Percentiles rank a stretch among this genome's conserved stretches.
Evolutionary conservation across 2,329 filamentous ascomycete genomes (phyloP).

Genomic region (Rosellinia necatrix): DNA sequence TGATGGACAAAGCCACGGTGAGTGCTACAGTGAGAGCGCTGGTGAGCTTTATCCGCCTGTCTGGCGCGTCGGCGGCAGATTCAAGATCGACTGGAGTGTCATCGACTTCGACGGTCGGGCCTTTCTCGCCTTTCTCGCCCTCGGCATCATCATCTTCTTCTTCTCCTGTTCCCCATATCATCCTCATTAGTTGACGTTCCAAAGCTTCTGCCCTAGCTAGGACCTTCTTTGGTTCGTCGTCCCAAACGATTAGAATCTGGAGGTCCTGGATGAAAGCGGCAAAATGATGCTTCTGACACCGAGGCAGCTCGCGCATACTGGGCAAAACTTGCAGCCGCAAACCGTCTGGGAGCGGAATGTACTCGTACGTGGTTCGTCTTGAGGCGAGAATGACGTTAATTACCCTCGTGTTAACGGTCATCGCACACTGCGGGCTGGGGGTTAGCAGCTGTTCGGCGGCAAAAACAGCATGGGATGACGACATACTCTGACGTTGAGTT

Average conservation of each 20-base stretch:
- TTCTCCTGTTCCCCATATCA: slow-evolving; percentile 58
- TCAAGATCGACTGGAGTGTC: slow-evolving; percentile 50
- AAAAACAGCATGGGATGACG: neutral
- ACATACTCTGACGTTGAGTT: slow-evolving; percentile 47
- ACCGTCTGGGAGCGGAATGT: slow-evolving; percentile 62
- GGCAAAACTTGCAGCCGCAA: slow-evolving; percentile 66
- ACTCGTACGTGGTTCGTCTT: slow-evolving; percentile 52
- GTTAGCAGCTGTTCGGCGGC: slow-evolving; percentile 17
- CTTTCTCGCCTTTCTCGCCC: slow-evolving; percentile 43
- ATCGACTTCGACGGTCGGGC: slow-evolving; percentile 41
- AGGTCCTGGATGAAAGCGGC: slow-evolving; percentile 66
- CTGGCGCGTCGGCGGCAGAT: slow-evolving; percentile 46
- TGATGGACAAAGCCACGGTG: slow-evolving; percentile 57
- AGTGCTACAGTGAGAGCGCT: slow-evolving; percentile 58
- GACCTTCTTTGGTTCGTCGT: slow-evolving; percentile 62
- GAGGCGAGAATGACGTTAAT: slow-evolving; percentile 62
- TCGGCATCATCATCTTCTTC: slow-evolving; percentile 50
- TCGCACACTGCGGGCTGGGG: slow-evolving; percentile 58
- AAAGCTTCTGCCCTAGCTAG: slow-evolving; percentile 56
- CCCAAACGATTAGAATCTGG: slow-evolving; percentile 66
- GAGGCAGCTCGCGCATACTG: slow-evolving; percentile 59
- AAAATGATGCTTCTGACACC: slow-evolving; percentile 67
- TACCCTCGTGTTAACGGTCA: slow-evolving; percentile 69
- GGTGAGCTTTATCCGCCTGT: slow-evolving; percentile 57
- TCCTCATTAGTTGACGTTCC: slow-evolving; percentile 58